Evolutionary conservation across 305 asterid genomes (phyloP), one percentile per base, ranked within the genome.

Genomic region (Rubia tinctorum): DNA sequence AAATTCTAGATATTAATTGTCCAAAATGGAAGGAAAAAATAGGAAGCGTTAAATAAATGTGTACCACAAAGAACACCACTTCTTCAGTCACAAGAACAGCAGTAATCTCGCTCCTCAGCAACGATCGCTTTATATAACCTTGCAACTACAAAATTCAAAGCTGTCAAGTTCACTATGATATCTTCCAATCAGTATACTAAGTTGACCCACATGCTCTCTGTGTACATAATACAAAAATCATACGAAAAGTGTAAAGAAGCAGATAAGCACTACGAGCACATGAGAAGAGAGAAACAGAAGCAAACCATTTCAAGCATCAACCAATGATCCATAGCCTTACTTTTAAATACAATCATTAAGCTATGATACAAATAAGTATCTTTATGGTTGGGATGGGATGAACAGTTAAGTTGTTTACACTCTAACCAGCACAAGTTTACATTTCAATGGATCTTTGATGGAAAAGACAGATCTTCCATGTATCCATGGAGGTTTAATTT

Each of bases 11-110:
- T 67, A 70, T 27, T 10, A 44, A 69, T 20, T 39, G 40, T 49
- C 18, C 27, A 72, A 34, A 64, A 22, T 17, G 22, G 39, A 74
- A 23, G 9, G 9, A 43, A 20, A 75, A 8, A 9, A 17, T 20
- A 68, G 40, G 44, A 44, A 37, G 13, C 25, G 13, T 59, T 58
- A 47, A 70, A 67, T 58, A 47, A 70, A 67, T 25, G 34, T 8
- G n/a, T 82, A 89, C 98, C 95, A 88, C 66, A 72, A 91, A 76
- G 68, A 93, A 93, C 70, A 88, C 88, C 71, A 93, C 87, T 87
- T 91, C 98, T 69, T 88, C 81, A 47, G 89, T 87, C 39, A 93
- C 96, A 72, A 91, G 85, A 71, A 80, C 78, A 43, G 86, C 89
- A 59, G 89, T 86, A 42, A 87, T 74, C 71, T 83, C 82, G 66